Evolutionary conservation across 2,329 filamentous ascomycete species (phyloP), one percentile per base, ranked within the genome.

Genomic region (Aspergillus sp.): DNA sequence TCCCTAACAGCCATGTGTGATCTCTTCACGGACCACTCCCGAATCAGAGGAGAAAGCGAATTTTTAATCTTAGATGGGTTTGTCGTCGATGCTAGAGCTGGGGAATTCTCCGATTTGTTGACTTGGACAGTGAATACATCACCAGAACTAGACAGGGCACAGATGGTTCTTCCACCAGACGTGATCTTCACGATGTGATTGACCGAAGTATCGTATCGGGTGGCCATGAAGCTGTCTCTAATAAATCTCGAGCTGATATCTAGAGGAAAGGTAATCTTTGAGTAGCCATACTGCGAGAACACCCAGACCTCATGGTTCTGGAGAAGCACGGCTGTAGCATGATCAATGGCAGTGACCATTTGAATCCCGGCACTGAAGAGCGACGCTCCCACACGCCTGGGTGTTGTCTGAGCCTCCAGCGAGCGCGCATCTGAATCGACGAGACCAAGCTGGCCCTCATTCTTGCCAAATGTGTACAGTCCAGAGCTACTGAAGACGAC

Each of bases 381-480:
- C 0, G 90, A 93, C 0, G 89, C 88, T 0, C 89, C 90, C 39
- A 98, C 90, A 62, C 86, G 91, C 42, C 93, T 82, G 20, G 93
- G 93, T 0, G 81, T 83, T 17, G 79, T 72, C 62, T 97, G 93
- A n/a, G 85, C 73, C 57, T 93, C 88, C 4, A 97, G 78, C 0
- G 90, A 96, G 41, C 90, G 83, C 22, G 93, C 94, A 68, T 97
- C 91, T 0, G 93, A 91, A 65, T 96, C 93, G 72, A 96, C 90
- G 46, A 98, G 78, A 4, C 90, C 93, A 42, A 98, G 79, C 65
- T 98, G 93, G 1, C 93, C 93, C 57, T 90, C 83, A 59, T 97
- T 98, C 60, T 93, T 94, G 19, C 93, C 93, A 77, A 95, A 98
- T 2, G 89, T 95, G 63, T 88, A 98, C 1, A 98, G 72, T 1